Base-by-base conservation (phyloP, 495 filamentous ascomycete genomes). In the Penicillium flavigenum region DNA sequence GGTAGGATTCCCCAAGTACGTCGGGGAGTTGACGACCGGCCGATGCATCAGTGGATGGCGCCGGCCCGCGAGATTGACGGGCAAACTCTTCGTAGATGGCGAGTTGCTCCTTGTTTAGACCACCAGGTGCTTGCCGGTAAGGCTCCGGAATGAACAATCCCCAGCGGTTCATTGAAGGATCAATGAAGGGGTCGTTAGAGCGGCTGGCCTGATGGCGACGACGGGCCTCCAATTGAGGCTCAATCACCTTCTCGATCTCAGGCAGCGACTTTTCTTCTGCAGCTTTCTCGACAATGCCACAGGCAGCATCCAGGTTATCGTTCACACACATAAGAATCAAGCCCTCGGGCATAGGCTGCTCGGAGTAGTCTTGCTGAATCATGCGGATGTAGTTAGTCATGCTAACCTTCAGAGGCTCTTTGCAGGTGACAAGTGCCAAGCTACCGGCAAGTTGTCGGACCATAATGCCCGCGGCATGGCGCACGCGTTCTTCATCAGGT, bases 41-140 rank as follows among this genome's bases (percentile, higher is more conserved):
- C 29, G 53, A 47, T 29, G 34, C 32, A 19, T 55, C 53, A 20
- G 53, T 39, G 5, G 53, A 47, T 39, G 7, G 81, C 55, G 46
- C 51, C 62, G 1, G 84, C 16, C 80, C 81, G 29, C 90, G 85
- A 10, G 87, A 83, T 66, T 93, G 89, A 43, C 91, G 82, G 5
- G 89, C 90, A 71, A 99, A 99, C 44, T 96, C 91, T 58, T 96
- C 90, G 62, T 98, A 99, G 43, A 99, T 93, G 14, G 88, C 89
- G 77, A 97, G 83, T 68, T 99, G 94, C 62, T 96, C 90, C 47
- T 86, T 80, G 62, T 96, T 98, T 31, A 99, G 77, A 7, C 95
- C 94, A 39, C 82, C 83, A 14, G 86, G 83, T 44, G 83, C 83
- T 63, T 94, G 82, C 57, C 92, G 89, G 76, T 88, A 98, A 7